Conservation (phyloP, 352 stramenopile species). For the Pythium folliculosum region DNA sequence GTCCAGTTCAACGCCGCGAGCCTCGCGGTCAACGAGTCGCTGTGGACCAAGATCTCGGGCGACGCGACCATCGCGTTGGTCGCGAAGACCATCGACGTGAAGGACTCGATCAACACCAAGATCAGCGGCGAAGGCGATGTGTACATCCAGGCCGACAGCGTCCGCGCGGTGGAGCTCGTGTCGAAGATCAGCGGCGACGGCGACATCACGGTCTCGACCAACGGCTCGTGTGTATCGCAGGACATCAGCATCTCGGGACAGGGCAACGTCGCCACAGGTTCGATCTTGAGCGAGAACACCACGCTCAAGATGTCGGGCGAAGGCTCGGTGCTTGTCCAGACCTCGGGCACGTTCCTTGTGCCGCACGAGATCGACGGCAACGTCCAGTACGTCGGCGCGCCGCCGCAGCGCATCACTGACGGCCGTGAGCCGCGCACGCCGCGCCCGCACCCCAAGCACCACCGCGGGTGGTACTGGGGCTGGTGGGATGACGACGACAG, state of each 20-base stretch:
- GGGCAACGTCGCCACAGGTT: conserved; percentile 45
- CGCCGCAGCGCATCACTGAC: conserved; percentile 25
- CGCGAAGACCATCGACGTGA: conserved; percentile 12
- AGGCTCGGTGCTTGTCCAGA: conserved; percentile 53
- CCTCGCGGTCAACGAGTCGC: conserved; percentile 8
- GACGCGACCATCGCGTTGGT: conserved; percentile 18
- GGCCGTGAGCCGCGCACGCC: conserved; percentile 2
- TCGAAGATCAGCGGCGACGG: conserved; percentile 53
- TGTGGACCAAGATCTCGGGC: conserved; percentile 24
- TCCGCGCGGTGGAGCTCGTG: conserved; percentile 38
- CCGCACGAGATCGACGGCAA: conserved; percentile 15
- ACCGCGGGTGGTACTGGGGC: background rate
- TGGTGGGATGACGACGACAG: conserved; percentile 7
- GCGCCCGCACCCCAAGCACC: background rate
- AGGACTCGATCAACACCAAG: conserved; percentile 18
- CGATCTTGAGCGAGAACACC: conserved; percentile 43
- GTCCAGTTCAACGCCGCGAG: conserved; percentile 41
- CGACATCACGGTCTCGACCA: conserved; percentile 41
- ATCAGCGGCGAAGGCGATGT: conserved; percentile 20
- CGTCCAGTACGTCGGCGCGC: conserved; percentile 24
- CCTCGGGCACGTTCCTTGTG: conserved; percentile 36
- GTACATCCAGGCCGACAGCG: conserved; percentile 26
- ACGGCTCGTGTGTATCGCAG: conserved; percentile 47
- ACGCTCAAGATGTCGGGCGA: conserved; percentile 44
- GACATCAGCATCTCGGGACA: conserved; percentile 49